Evolutionary conservation across 2,329 filamentous ascomycete genomes (phyloP).

Genomic region (Pochonia chlamydosporia): DNA sequence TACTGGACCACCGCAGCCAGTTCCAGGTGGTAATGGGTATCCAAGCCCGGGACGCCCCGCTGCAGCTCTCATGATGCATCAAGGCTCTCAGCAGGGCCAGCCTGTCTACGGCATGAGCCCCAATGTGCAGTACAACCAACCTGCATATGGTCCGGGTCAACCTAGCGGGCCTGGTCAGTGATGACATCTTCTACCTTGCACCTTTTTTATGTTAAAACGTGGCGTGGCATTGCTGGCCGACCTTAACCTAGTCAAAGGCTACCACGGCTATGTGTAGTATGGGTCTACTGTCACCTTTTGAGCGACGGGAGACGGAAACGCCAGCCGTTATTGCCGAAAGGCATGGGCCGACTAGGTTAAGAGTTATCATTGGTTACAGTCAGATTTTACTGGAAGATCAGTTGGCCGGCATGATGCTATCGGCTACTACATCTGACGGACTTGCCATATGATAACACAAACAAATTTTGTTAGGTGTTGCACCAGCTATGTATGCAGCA

Average conservation of each 20-base stretch:
- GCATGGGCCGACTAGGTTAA: slow-evolving; percentile 1
- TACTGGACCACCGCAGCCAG: slow-evolving; percentile 48
- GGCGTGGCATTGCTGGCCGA: slow-evolving; percentile 1
- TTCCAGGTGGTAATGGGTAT: slow-evolving; percentile 68
- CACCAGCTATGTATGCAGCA: slow-evolving; percentile 45
- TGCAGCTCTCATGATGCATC: slow-evolving; percentile 90
- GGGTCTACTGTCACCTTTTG: not conserved
- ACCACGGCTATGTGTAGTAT: not conserved
- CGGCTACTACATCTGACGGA: slow-evolving; percentile 4
- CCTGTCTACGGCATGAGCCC: slow-evolving; percentile 71
- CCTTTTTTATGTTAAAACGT: not conserved
- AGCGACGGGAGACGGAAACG: not conserved
- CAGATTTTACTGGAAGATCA: slow-evolving; percentile 1
- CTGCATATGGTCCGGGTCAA: slow-evolving; percentile 65
- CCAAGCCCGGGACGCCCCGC: slow-evolving; percentile 77
- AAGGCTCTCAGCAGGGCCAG: slow-evolving; percentile 89
- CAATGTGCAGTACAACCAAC: slow-evolving; percentile 68
- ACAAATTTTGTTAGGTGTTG: slow-evolving; percentile 19
- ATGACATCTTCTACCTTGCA: slow-evolving; percentile 6
- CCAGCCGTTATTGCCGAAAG: not conserved
- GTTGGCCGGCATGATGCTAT: not conserved
- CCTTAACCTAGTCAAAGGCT: not conserved
- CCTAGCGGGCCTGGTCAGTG: slow-evolving; percentile 65
- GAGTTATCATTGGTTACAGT: slow-evolving; percentile 3
- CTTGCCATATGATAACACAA: slow-evolving; percentile 6